Evolutionary conservation across 2,329 filamentous ascomycete species (phyloP).

Genomic region (Cercospora sp.): DNA sequence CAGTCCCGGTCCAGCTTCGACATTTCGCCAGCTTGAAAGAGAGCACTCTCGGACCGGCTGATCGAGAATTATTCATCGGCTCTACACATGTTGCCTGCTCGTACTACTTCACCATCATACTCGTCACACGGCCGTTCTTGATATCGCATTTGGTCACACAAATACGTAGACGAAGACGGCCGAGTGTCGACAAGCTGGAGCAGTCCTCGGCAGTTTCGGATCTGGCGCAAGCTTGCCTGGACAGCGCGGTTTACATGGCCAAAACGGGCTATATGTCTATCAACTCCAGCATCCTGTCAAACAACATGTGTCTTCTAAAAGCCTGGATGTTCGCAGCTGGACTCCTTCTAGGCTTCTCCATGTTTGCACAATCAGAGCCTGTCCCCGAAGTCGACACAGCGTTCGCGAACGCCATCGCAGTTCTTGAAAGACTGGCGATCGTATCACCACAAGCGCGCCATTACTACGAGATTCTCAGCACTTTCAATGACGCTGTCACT

Average conservation of each 20-base stretch:
- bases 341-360: constrained; percentile 57
- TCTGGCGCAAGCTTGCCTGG: constrained; percentile 56
- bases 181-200: constrained; percentile 25
- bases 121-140: constrained; percentile 58
- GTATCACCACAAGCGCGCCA: constrained; percentile 59
- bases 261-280: constrained; percentile 49
- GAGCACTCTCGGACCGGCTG: constrained; percentile 20
- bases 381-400: constrained; percentile 51
- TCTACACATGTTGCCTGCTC: constrained; percentile 56
- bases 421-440: constrained; percentile 51
- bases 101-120: constrained; percentile 61
- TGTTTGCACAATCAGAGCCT: constrained; percentile 53
- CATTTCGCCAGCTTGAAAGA: constrained; percentile 28
- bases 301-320: constrained; percentile 61
- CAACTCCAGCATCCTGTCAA: constrained; percentile 48
- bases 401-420: constrained; percentile 53
- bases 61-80: constrained; percentile 29
- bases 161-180: constrained; percentile 18
- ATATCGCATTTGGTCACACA: constrained; percentile 52
- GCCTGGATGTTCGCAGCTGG: constrained; percentile 57
- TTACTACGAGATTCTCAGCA: constrained; percentile 57
- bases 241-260: constrained; percentile 57
- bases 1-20: constrained; percentile 24
- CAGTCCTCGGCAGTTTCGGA: constrained; percentile 28
- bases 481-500: constrained; percentile 28